These are phyloP conservation scores for Stygiomarasmius scandens DNA, from an alignment of 1,284 basidiomycete genomes.

Conservation along the genomic window DNA sequence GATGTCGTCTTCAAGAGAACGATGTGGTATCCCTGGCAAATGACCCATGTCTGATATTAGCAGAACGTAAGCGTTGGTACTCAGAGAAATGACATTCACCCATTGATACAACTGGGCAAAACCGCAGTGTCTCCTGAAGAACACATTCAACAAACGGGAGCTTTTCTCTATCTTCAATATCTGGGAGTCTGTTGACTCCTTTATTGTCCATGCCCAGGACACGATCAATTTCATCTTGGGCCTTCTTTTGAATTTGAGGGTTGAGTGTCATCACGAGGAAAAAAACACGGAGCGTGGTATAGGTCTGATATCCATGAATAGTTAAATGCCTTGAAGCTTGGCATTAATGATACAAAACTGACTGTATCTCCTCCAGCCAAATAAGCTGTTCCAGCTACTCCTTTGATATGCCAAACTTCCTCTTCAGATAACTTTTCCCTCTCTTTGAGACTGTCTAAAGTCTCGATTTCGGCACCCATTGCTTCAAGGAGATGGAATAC, in stretches of 20 bases:
- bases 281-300: background rate
- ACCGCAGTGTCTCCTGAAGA: background rate
- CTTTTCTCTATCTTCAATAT: background rate
- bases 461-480: no score
- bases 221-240: slow-evolving; percentile 3
- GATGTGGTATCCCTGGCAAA: slow-evolving; percentile 4
- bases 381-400: background rate
- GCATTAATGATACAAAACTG: background rate
- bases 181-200: background rate
- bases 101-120: background rate
- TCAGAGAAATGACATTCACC: background rate
- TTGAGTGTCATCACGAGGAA: background rate
- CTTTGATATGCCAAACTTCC: no score
- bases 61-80: background rate
- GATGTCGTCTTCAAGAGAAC: slow-evolving; percentile 2
- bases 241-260: background rate
- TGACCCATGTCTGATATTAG: background rate
- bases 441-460: no score
- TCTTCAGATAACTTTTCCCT: no score
- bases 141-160: slow-evolving; percentile 2
- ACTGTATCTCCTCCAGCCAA: background rate
- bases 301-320: background rate
- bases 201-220: background rate
- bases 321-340: no score
- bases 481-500: no score